A percentile compares a stretch with the other conserved stretches of the same genome.
phyloP scores from a whole-genome alignment of 1,284 basidiomycete genomes.

The Leccinum fallax region DNA sequence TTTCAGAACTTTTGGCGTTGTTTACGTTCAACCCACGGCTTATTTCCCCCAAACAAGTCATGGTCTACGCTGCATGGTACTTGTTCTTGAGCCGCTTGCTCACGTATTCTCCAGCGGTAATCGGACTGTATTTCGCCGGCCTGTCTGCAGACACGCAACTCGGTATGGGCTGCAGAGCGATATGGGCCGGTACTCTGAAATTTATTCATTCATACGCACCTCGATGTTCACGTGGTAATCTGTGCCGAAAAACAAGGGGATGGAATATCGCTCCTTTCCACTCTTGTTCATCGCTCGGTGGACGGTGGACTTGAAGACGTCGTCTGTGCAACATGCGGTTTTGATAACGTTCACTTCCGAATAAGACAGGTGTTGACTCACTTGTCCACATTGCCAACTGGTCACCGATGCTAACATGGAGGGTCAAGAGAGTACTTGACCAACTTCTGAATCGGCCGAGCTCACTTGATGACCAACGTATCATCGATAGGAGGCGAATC shows the following conservation, averaged over 20 bases:
- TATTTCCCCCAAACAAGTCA: no score
- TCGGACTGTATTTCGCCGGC: constrained; percentile 61
- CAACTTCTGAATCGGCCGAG: background rate
- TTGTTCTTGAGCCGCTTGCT: background rate
- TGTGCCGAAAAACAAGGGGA: constrained; percentile 81
- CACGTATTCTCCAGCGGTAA: constrained; percentile 69
- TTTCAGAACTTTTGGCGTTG: no score
- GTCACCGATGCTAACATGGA: constrained; percentile 68
- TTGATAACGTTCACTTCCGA: background rate
- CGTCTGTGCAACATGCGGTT: constrained; percentile 50
- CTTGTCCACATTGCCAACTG: constrained; percentile 89
- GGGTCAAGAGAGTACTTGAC: background rate
- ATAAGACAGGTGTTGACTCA: constrained; percentile 38
- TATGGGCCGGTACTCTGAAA: background rate
- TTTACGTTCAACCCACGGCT: no score
- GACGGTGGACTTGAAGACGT: constrained; percentile 83
- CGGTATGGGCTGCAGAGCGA: constrained; percentile 54
- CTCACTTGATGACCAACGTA: constrained; percentile 54
- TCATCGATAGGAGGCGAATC: constrained; percentile 56
- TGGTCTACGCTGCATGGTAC: background rate
- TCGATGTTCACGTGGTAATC: constrained; percentile 75
- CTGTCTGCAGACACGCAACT: constrained; percentile 64
- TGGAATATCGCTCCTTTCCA: constrained; percentile 73
- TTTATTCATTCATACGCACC: constrained; percentile 39
- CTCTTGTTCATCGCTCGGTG: constrained; percentile 82